Evolutionary conservation across 768 basidiomycete species (phyloP).

Genomic region (Asterophora parasitica): DNA sequence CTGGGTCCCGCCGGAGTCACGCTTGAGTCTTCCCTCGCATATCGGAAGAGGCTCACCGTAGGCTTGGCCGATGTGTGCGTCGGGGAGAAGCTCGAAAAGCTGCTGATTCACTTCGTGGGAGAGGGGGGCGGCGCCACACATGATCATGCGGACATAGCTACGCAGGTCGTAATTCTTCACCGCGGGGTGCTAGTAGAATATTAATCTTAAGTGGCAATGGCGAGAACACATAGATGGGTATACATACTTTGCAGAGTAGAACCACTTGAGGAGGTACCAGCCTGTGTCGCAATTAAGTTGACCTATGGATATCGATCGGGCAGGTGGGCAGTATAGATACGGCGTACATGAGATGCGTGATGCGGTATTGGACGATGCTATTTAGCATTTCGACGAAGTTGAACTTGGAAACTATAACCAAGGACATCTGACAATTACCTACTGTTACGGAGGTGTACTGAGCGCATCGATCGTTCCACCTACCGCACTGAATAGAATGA

Average conservation of each 20-base stretch:
- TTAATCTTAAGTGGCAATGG: neutral
- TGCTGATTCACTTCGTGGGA: slow-evolving; percentile 48
- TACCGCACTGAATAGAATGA: slow-evolving; percentile 50
- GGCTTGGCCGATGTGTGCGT: slow-evolving; percentile 52
- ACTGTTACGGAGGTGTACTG: neutral
- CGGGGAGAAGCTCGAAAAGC: slow-evolving; percentile 45
- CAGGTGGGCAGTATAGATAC: neutral
- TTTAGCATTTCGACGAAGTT: slow-evolving; percentile 56
- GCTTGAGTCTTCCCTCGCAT: neutral
- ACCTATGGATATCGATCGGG: neutral
- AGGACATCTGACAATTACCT: slow-evolving; percentile 31
- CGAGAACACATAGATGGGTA: neutral
- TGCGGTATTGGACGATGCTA: slow-evolving; percentile 53
- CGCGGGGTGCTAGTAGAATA: slow-evolving; percentile 44
- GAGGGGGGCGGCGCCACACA: slow-evolving; percentile 57
- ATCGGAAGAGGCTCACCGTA: slow-evolving; percentile 36
- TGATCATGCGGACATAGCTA: slow-evolving; percentile 37
- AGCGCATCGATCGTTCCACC: slow-evolving; percentile 16
- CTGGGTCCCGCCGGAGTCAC: slow-evolving; percentile 24
- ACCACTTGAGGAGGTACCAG: slow-evolving; percentile 56
- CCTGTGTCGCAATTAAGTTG: slow-evolving; percentile 21
- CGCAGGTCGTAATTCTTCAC: slow-evolving; percentile 47
- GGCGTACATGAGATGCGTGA: slow-evolving; percentile 48
- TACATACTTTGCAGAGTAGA: slow-evolving; percentile 50
- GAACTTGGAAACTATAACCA: slow-evolving; percentile 62